Conservation (phyloP, 2,329 filamentous ascomycete species). For the Fusarium sp. region DNA sequence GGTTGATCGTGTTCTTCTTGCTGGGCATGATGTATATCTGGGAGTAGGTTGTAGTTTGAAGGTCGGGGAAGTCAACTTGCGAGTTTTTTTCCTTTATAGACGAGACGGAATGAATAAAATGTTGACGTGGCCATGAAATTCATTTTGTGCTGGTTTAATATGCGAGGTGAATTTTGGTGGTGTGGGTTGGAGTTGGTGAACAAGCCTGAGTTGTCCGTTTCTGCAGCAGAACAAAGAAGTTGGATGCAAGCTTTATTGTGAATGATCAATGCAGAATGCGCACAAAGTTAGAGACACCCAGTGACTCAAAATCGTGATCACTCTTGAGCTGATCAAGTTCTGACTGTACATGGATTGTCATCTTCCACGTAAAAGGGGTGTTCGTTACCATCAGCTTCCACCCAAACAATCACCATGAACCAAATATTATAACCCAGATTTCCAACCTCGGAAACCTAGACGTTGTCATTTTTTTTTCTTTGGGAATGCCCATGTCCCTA, state of each 20-base stretch:
- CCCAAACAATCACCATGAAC: background rate
- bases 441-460: background rate
- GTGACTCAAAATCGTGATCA: background rate
- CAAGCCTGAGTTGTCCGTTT: background rate
- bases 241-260: background rate
- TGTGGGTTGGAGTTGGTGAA: background rate
- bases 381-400: background rate
- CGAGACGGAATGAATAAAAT: background rate
- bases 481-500: background rate
- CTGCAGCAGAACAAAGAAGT: slow-evolving; percentile 2
- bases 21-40: background rate
- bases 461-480: slow-evolving; percentile 17
- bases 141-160: slow-evolving; percentile 4
- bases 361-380: background rate
- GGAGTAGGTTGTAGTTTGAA: background rate
- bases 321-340: background rate
- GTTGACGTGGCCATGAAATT: background rate
- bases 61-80: background rate
- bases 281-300: background rate
- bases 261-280: background rate
- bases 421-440: background rate
- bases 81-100: background rate
- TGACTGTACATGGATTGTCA: background rate
- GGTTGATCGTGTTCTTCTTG: background rate
- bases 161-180: background rate